Base-by-base conservation (phyloP, 73 alveolate species). In the Paramecium pentaurelia region DNA sequence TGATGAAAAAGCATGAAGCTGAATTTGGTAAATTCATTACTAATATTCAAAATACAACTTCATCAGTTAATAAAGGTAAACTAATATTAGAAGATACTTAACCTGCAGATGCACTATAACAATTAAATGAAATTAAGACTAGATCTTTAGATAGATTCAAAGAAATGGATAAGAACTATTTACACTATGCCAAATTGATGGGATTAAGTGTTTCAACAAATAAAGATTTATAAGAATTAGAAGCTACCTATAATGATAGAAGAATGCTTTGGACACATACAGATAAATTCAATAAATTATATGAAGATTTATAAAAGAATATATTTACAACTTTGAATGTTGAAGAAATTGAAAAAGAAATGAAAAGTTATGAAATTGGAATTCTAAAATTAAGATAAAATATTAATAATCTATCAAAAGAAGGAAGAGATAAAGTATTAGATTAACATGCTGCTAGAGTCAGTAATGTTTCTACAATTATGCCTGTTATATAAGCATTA, bases 401-500 rank as follows among this genome's bases (percentile, higher is more conserved):
- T 38, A 89, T 93, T 38, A 42, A 86, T 32, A 77, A 77, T 51
- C 38, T 93, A 28, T 92, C 86, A 9, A 80, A 58, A 11, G 97
- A 93, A 49, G 94, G 88, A 18, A 86, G 70, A 34, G 94, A 93
- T 47, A 93, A 49, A 45, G 93, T 60, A 3, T 58, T 94, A 37
- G 92, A 87, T 54, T 11, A 73, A 18, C 89, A 92, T 84, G 93
- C 89, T 25, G 28, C 36, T 80, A 85, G 86, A 40, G 92, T 59
- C 45, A 88, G 89, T 64, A 75, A 70, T 42, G 97, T 93, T 58
- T 47, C 98, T 25, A 25, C 40, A 11, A 68, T 59, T 58, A 54
- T 92, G 86, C 95, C 96, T 16, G 88, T 97, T 20, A 95, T 97
- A 12, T 22, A 80, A 32, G 96, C 96, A n/a, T 92, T 97, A 36